phyloP scores from a whole-genome alignment of 169 alveolate species.

The Plasmodium falciparum region DNA sequence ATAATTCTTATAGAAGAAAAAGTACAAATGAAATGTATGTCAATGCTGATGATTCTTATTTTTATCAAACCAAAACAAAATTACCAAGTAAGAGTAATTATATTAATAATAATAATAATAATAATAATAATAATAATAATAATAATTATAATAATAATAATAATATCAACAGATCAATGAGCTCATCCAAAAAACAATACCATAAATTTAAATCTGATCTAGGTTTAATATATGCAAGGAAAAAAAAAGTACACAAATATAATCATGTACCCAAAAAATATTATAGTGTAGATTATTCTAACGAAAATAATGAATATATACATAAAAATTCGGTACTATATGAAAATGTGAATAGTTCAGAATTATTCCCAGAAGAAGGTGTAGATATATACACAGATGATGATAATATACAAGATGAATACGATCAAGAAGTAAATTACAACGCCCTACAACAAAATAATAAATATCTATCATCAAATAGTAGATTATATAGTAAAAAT shows the following conservation, averaged over 20 bases:
- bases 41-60: neutral
- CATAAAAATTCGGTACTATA: conserved; percentile 1
- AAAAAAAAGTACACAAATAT: conserved; percentile 9
- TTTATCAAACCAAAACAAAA: neutral
- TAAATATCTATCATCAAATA: neutral
- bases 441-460: neutral
- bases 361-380: neutral
- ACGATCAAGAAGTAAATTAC: conserved; percentile 2
- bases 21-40: neutral
- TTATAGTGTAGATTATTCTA: conserved; percentile 33
- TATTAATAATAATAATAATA: neutral
- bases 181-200: conserved; percentile 2
- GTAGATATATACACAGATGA: too few species aligned
- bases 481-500: conserved; percentile 2
- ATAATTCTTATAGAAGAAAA: neutral
- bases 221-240: conserved; percentile 12
- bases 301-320: neutral
- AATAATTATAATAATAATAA: neutral
- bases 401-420: too few species aligned
- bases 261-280: conserved; percentile 26
- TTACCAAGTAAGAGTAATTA: too few species aligned
- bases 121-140: neutral
- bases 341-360: neutral
- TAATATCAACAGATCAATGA: neutral
- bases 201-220: conserved; percentile 29